These are phyloP conservation scores for Boletus edulis DNA, from an alignment of 768 basidiomycete species.

Conservation along the genomic window DNA sequence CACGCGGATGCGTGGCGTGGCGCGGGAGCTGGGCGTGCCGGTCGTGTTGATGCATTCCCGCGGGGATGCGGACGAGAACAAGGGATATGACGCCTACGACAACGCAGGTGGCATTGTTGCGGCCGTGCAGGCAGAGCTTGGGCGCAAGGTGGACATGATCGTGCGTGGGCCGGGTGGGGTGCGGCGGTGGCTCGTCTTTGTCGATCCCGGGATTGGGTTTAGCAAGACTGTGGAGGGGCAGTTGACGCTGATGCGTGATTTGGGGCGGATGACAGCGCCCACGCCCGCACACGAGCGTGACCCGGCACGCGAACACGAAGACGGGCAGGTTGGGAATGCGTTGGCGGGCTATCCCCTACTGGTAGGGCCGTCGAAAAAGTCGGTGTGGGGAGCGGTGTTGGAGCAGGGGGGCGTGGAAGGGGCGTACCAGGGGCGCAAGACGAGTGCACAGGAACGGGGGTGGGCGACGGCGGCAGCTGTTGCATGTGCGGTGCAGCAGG, in stretches of 20 bases:
- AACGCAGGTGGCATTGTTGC: constrained; percentile 48
- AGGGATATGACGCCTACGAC: constrained; percentile 54
- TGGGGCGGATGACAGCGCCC: constrained; percentile 42
- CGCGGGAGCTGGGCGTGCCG: constrained; percentile 66
- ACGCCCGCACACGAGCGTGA: constrained; percentile 39
- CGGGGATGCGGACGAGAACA: constrained; percentile 76
- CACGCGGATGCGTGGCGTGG: constrained; percentile 59
- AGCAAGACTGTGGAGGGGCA: constrained; percentile 83
- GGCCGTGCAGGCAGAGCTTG: constrained; percentile 72
- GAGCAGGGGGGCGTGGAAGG: constrained; percentile 39
- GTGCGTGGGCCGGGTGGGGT: constrained; percentile 71
- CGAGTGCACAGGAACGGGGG: constrained; percentile 61
- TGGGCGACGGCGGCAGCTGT: constrained; percentile 82
- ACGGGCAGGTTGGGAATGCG: constrained; percentile 10
- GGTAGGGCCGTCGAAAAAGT: constrained; percentile 81
- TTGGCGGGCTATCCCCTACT: constrained; percentile 62
- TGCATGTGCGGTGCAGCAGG: constrained; percentile 71
- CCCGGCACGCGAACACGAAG: constrained; percentile 33
- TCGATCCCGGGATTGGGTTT: constrained; percentile 94
- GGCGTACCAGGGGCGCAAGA: constrained; percentile 46
- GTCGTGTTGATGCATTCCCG: constrained; percentile 94
- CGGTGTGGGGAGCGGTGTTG: constrained; percentile 73
- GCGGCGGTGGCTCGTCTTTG: constrained; percentile 82
- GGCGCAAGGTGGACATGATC: constrained; percentile 58
- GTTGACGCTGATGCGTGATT: constrained; percentile 58